Percentiles rank a stretch among this genome's conserved stretches.
phyloP scores from a whole-genome alignment of 192 early-diverging fungal species.

The Coemansia sp. region DNA sequence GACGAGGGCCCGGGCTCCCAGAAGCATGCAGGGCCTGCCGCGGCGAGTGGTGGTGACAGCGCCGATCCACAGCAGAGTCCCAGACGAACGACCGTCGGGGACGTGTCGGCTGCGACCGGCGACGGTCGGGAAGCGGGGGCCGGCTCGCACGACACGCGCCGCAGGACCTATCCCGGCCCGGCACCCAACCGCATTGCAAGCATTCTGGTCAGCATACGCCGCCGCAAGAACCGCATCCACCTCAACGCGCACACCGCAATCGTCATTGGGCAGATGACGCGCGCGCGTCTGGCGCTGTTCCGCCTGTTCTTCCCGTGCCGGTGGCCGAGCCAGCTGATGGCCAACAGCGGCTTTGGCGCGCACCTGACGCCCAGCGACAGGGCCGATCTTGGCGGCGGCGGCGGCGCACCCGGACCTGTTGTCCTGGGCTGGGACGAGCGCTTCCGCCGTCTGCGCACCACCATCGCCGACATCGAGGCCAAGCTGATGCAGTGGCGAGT shows the following conservation, averaged over 20 bases:
- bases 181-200: slow-evolving; percentile 46
- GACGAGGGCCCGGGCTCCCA: slow-evolving; percentile 2
- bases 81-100: background rate
- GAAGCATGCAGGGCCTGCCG: background rate
- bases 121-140: background rate
- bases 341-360: slow-evolving; percentile 22
- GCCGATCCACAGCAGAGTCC: too few relatives aligned
- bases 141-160: background rate
- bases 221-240: slow-evolving; percentile 53
- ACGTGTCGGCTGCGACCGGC: background rate
- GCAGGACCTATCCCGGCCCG: slow-evolving; percentile 10
- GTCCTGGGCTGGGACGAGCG: slow-evolving; percentile 56
- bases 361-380: background rate
- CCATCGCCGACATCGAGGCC: slow-evolving; percentile 44
- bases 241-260: slow-evolving; percentile 51
- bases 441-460: slow-evolving; percentile 42
- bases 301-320: slow-evolving; percentile 54
- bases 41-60: background rate
- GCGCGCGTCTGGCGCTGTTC: slow-evolving; percentile 49
- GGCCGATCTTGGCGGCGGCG: slow-evolving; percentile 43
- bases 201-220: slow-evolving; percentile 51
- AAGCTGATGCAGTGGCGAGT: slow-evolving; percentile 55
- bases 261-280: slow-evolving; percentile 52
- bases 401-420: slow-evolving; percentile 38
- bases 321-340: slow-evolving; percentile 54